Evolutionary conservation across 2,329 filamentous ascomycete species (phyloP), one percentile per base, ranked within the genome.

Genomic region (Ophiosphaerella narmari): DNA sequence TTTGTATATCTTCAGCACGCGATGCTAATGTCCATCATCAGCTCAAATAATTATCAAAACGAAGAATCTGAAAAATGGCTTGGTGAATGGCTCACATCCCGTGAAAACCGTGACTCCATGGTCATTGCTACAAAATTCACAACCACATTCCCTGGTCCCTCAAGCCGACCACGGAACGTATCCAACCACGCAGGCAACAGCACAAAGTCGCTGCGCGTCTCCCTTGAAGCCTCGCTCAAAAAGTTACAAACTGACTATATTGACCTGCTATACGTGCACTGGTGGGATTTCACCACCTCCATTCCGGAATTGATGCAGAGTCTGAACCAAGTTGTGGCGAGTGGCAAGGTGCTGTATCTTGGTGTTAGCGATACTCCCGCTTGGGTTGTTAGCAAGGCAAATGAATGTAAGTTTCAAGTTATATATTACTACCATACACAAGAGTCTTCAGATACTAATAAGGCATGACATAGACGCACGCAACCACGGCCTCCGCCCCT

Each of bases 401-500:
- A 81, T 48, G 63, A 77, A 71, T 72, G 70, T 70, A 63, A 52
- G 73, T 42, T 36, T 42, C 31, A 13, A 18, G 13, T 37, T 14
- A 16, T 16, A 14, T n/a, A 7, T 7, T 21, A 13, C 21, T 29
- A 31, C n/a, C 21, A 29, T n/a, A 9, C 4, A 23, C 6, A 12
- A 2, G 39, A 43, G 18, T 21, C 4, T 21, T 21, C 18, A 21
- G 18, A 21, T 21, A 21, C 18, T 21, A 4, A 21, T 4, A 21
- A 21, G 18, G 18, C 18, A 21, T 21, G 18, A 5, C 18, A 21
- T 21, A 72, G 74, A 91, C 64, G 89, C 89, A 6, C 81, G 86
- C 36, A 80, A 83, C 55, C 82, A 90, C 55, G 86, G 86, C n/a
- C 78, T 90, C 24, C 82, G 84, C 1, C 85, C 82, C 34, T 91